These are phyloP conservation scores for Cyberlindnera maclurae DNA, from an alignment of 805 yeast species.

Conservation along the genomic window DNA sequence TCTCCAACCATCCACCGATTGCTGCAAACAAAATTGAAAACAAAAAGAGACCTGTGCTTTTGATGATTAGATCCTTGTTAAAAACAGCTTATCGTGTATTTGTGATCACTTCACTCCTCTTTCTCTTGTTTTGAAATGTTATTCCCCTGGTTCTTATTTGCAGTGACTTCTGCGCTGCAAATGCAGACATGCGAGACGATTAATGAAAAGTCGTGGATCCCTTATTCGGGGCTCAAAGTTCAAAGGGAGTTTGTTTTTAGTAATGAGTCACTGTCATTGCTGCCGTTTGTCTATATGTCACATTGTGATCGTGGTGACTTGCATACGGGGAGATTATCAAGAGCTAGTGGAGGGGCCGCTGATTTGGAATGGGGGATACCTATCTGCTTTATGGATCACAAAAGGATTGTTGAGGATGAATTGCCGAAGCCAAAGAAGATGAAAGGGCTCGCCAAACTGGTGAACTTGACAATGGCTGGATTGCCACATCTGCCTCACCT, in stretches of 20 bases:
- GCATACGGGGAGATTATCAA: constrained; percentile 33
- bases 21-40: no score
- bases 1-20: no score
- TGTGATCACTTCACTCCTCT: constrained; percentile 3
- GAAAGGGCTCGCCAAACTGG: constrained; percentile 1
- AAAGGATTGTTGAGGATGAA: constrained; percentile 3
- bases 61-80: constrained; percentile 10
- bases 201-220: constrained; percentile 16
- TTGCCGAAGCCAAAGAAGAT: neutral
- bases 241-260: constrained; percentile 41
- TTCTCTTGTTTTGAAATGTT: constrained; percentile 4
- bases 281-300: constrained; percentile 38
- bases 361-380: constrained; percentile 46
- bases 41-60: neutral
- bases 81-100: constrained; percentile 4
- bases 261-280: constrained; percentile 28
- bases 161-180: no score
- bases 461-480: constrained; percentile 2
- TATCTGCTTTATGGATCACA: constrained; percentile 32
- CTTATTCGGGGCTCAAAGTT: constrained; percentile 52
- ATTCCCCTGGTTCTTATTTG: no score
- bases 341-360: constrained; percentile 27
- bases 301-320: constrained; percentile 47
- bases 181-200: no score
- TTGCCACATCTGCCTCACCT: constrained; percentile 11